phyloP scores from a whole-genome alignment of 2,329 filamentous ascomycete species.

The Penicillium palitans region DNA sequence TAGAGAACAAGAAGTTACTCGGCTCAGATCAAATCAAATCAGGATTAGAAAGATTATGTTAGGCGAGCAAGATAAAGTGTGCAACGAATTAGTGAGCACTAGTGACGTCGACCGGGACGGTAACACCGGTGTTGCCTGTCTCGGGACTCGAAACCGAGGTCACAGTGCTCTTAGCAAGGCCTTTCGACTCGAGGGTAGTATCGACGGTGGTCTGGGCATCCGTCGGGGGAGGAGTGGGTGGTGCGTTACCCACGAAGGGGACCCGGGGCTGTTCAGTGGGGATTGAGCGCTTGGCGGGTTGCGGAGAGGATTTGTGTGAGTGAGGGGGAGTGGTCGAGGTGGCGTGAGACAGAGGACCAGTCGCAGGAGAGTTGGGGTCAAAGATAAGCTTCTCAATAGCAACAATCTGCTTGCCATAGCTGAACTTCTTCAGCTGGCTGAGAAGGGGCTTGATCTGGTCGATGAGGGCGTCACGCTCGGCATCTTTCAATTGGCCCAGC shows the following conservation, averaged over 20 bases:
- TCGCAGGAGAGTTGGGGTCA: constrained; percentile 30
- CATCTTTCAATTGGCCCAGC: constrained; percentile 61
- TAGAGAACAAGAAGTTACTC: constrained; percentile 28
- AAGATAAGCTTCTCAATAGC: constrained; percentile 62
- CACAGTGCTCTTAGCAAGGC: constrained; percentile 36
- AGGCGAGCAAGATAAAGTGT: constrained; percentile 27
- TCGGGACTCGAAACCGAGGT: constrained; percentile 36
- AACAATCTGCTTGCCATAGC: constrained; percentile 65
- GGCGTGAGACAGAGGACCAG: constrained; percentile 30
- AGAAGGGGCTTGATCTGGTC: constrained; percentile 66
- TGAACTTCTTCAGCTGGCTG: constrained; percentile 61
- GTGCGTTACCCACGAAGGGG: constrained; percentile 53
- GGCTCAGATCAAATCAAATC: constrained; percentile 18
- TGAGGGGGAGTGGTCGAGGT: constrained; percentile 42
- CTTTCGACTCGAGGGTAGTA: constrained; percentile 42
- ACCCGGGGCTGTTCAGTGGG: constrained; percentile 43
- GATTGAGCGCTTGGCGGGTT: constrained; percentile 37
- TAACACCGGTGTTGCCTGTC: constrained; percentile 27
- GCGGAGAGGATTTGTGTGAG: constrained; percentile 43
- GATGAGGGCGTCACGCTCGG: constrained; percentile 60
- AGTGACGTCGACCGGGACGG: constrained; percentile 30
- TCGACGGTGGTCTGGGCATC: constrained; percentile 65
- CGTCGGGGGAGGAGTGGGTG: constrained; percentile 67
- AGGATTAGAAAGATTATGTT: constrained; percentile 29
- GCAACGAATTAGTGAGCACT: constrained; percentile 30